phyloP scores from a whole-genome alignment of 495 filamentous ascomycete genomes.

The Neurospora africana region DNA sequence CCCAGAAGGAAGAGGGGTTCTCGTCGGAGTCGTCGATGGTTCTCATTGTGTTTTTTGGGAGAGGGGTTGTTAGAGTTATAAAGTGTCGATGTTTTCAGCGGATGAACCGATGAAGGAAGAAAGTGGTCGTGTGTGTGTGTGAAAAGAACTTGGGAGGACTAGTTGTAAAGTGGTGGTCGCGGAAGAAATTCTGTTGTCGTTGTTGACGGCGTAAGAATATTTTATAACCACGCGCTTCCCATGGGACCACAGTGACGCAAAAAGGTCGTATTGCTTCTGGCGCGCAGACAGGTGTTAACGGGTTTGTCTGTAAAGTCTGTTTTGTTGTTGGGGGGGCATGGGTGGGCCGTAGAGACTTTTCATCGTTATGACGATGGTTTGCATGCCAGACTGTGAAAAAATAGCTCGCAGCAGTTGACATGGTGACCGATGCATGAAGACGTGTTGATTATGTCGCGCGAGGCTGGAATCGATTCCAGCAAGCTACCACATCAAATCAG shows the following conservation, averaged over 20 bases:
- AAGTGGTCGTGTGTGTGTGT: background rate
- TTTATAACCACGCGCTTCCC: background rate
- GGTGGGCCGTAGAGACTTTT: too few relatives aligned
- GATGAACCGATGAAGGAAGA: background rate
- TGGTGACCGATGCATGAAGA: background rate
- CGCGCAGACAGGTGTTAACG: too few relatives aligned
- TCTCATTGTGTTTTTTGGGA: background rate
- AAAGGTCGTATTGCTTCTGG: background rate
- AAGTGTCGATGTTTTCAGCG: background rate
- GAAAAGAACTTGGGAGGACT: background rate
- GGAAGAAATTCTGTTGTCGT: background rate
- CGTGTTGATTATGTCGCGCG: background rate
- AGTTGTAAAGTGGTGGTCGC: background rate
- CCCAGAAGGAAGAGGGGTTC: background rate
- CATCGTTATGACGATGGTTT: too few relatives aligned
- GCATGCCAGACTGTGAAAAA: background rate
- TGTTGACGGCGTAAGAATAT: background rate
- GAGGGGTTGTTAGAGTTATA: background rate
- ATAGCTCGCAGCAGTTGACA: background rate
- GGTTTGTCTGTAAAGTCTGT: too few relatives aligned
- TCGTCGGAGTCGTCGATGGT: background rate
- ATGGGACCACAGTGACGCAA: background rate
- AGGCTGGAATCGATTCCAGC: background rate
- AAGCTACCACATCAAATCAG: background rate
- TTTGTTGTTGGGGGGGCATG: too few relatives aligned